These are phyloP conservation scores for Linum trigynum DNA, from an alignment of 345 rosid genomes.

Conservation along the genomic window DNA sequence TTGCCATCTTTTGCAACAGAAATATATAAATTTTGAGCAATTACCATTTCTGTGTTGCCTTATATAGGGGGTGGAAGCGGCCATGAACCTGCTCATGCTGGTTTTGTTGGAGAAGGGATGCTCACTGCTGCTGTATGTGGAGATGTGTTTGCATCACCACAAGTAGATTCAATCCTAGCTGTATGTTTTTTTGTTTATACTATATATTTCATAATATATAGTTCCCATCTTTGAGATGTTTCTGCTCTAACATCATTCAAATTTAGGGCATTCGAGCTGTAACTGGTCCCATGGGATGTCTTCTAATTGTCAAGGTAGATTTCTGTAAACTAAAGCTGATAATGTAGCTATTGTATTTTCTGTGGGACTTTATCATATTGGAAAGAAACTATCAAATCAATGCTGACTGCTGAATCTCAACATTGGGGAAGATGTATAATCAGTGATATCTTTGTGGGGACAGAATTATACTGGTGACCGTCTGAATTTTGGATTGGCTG, in stretches of 20 bases:
- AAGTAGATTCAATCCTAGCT: conserved; percentile 88
- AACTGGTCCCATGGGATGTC: conserved; percentile 94
- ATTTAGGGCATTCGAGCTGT: conserved; percentile 92
- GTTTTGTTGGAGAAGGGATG: conserved; percentile 99
- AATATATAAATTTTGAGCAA: no score
- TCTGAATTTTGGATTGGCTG: conserved; percentile 94
- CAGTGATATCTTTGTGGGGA: neutral
- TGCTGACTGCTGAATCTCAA: neutral
- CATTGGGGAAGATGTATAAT: neutral
- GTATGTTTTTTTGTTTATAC: conserved; percentile 32
- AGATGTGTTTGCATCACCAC: conserved; percentile 88
- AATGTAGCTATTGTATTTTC: neutral
- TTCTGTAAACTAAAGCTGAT: neutral
- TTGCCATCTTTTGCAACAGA: neutral
- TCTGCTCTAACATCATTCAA: conserved; percentile 15
- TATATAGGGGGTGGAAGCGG: conserved; percentile 93
- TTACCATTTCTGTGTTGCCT: neutral
- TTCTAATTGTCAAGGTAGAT: conserved; percentile 77
- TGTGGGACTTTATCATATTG: no score
- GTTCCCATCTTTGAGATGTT: conserved; percentile 3
- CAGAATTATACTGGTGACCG: conserved; percentile 99
- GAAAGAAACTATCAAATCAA: neutral
- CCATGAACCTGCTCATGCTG: conserved; percentile 98
- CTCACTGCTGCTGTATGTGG: conserved; percentile 95
- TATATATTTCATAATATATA: conserved; percentile 2